Evolutionary conservation across 139 green algal genomes (phyloP), one percentile per base, ranked within the genome.

Genomic region (Coelastrella sp.): DNA sequence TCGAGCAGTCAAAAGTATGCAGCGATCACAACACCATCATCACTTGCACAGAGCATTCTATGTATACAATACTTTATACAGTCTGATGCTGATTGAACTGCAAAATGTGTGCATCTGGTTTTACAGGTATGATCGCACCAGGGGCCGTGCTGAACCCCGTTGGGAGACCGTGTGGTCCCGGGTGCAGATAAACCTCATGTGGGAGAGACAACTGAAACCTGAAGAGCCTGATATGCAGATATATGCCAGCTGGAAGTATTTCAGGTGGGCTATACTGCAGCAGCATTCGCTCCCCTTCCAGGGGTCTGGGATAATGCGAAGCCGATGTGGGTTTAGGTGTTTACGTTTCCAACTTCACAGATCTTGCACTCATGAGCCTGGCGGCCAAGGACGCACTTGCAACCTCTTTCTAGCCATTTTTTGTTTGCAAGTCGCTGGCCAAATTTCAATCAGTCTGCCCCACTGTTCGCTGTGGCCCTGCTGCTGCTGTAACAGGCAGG

Each of bases 121-220:
- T 32, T 17, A 22, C 80, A 86, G 80, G 59, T 86, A 75, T 56
- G 80, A 86, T 19, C 80, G 80, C 58, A 22, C 14, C 19, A 54
- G 20, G 17, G 58, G 58, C 22, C 80, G 80, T 57, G 80, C 83
- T 68, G 68, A 80, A 8, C 68, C 83, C 2, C 83, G 68, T 17
- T 88, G 83, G 83, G 83, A 88, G 83, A 88, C 83, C 0, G 68
- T 81, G 83, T 88, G 83, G 83, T 80, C 54, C 47, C 68, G 83
- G 2, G 83, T 88, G 66, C 17, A 66, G 66, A 5, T 88, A 23
- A 73, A 5, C 20, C 66, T 80, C 17, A 64, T 32, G 3, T 90
- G 85, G 85, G 73, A 90, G n/a, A 54, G 73, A 20, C 56, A 71
- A 73, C 74, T 84, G 73, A 10, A 61, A 22, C 54, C 85, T 7